Percentiles rank a stretch among this genome's conserved stretches.
phyloP scores from a whole-genome alignment of 768 basidiomycete species.

The Chalciporus pseudorubinellus region DNA sequence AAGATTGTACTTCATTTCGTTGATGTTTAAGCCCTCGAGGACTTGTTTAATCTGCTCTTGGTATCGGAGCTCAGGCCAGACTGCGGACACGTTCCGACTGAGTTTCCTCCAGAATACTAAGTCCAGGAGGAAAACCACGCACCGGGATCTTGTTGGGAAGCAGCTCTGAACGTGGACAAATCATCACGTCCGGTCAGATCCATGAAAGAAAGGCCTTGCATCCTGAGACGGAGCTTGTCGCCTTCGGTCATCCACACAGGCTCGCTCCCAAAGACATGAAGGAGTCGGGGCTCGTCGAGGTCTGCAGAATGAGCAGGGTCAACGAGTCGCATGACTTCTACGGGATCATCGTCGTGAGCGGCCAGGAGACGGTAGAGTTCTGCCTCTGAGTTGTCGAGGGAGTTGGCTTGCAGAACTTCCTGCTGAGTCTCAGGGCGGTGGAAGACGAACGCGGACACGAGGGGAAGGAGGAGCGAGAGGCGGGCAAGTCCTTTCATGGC shows the following conservation, averaged over 20 bases:
- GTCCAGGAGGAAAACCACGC: too few relatives aligned
- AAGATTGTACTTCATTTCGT: constrained; percentile 28
- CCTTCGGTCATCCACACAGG: constrained; percentile 19
- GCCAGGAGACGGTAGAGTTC: constrained; percentile 9
- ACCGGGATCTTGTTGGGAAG: background rate
- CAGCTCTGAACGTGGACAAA: background rate
- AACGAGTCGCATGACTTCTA: constrained; percentile 14
- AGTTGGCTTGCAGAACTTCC: background rate
- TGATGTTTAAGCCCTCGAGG: too few relatives aligned
- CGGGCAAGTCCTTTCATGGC: background rate
- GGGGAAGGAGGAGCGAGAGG: background rate
- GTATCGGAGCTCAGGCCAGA: too few relatives aligned
- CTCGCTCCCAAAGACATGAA: constrained; percentile 13
- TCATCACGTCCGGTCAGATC: constrained; percentile 12
- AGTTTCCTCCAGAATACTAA: too few relatives aligned
- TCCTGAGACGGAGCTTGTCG: constrained; percentile 13
- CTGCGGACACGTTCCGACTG: too few relatives aligned
- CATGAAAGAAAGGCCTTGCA: constrained; percentile 11
- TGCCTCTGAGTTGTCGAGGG: background rate
- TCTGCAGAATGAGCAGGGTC: constrained; percentile 11
- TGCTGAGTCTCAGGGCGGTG: constrained; percentile 2
- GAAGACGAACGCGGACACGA: background rate
- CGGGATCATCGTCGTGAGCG: constrained; percentile 12
- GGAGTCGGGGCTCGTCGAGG: constrained; percentile 19
- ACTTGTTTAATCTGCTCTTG: too few relatives aligned